Base-by-base conservation (phyloP, 1,284 basidiomycete genomes). In the Sanghuangporus weigelae region DNA sequence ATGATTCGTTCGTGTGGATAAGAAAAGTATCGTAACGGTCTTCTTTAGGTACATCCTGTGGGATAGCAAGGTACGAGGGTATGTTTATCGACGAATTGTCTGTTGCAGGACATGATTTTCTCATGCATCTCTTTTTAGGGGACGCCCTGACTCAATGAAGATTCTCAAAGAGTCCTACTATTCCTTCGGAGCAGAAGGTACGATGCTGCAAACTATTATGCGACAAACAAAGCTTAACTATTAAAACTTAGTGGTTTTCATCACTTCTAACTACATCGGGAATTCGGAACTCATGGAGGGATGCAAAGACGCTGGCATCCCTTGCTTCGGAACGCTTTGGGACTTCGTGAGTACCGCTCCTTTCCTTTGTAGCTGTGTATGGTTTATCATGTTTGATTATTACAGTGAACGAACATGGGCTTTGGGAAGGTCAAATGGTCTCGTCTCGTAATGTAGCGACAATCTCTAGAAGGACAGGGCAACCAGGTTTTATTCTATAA, bases 101-200 rank as follows among this genome's bases (percentile, higher is more conserved):
- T 54, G 31, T n/a, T 19, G 31, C 8, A 6, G 53, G 19, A n/a
- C 16, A 12, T 14, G 8, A 14, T 7, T 60, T 56, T 48, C 59
- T 64, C 53, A 64, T 60, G 44, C 1, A 40, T 35, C 31, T 65
- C 35, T 55, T 44, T 35, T 36, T 42, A 66, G 88, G 56, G 86
- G 87, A 31, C 82, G 89, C 58, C 90, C 90, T 8, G 87, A 92
- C 69, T 84, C 85, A 12, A 88, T 90, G 85, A 88, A 88, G 72
- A 73, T 92, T 62, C 69, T 92, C 65, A 85, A 83, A 71, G 87
- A 92, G 67, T 79, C 78, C 1, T 87, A 88, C 69, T 71, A 80
- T 51, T 79, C 79, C 50, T 91, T 86, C 84, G 77, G 82, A 53
- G 89, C 89, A 3, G 89, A 91, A 79, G 85, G 87, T 86, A 68